Evolutionary conservation across 2,329 filamentous ascomycete genomes (phyloP), one percentile per base, ranked within the genome.

Genomic region (Colletotrichum falcatum): DNA sequence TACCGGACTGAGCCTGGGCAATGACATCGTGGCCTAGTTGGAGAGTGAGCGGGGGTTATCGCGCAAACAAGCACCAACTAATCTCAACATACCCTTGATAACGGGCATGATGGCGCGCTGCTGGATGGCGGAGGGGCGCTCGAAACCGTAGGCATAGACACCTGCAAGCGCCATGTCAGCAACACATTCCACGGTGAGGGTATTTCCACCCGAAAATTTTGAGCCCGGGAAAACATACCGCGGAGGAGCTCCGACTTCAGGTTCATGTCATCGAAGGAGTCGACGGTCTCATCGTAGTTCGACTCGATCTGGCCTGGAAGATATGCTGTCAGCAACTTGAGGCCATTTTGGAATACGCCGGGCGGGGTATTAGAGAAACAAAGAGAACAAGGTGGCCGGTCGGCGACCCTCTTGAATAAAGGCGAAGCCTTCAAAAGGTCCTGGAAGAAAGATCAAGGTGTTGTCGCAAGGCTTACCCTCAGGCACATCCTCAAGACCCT

Each of bases 81-180:
- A 37, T 23, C n/a, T 33, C 7, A 23, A 60, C 92, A 83, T 87
- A 96, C 94, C 95, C 91, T 98, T 98, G 89, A 99, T 98, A 82
- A 99, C 96, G 81, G 96, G 97, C 93, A 98, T 97, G 86, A 99
- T 99, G 79, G 96, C 96, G 82, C 97, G 95, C 92, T 97, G 94
- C 92, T 99, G 96, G 79, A 99, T 99, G 83, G 96, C 95, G 87
- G 96, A 99, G 74, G 96, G 96, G 78, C 96, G 95, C 91, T 99
- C 96, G 88, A 99, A 99, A 93, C 96, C 96, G 85, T 99, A 99
- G 83, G 96, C 96, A 85, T 98, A 99, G 84, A 99, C 94, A 88
- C 93, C 91, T 92, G 79, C 42, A 7, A 39, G 44, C 12, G 61
- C 48, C 16, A 61, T 16, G 61, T 71, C 51, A 71, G 69, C 65